Conservation (phyloP, 1,139 yeast species). For the Candida buenavistaensis region DNA sequence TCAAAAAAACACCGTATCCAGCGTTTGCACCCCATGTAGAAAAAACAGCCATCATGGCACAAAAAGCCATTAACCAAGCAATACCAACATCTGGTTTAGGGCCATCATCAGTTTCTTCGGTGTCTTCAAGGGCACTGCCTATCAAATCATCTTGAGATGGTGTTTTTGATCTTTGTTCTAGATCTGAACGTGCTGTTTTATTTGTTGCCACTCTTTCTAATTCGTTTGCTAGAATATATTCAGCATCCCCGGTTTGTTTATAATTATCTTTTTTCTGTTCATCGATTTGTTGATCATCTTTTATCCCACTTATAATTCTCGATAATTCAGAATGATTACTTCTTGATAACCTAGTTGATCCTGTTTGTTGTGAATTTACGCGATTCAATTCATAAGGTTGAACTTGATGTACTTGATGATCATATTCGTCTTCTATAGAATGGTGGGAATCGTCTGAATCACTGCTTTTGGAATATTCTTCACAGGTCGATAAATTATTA, state of each 20-base stretch:
- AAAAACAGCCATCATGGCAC: constrained; percentile 48
- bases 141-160: too few relatives aligned
- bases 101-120: constrained; percentile 16
- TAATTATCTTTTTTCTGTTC: constrained; percentile 18
- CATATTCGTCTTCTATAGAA: neutral
- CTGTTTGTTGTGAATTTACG: constrained; percentile 1
- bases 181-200: constrained; percentile 8
- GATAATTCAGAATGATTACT: constrained; percentile 27
- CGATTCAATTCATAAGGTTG: constrained; percentile 3
- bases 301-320: constrained; percentile 30
- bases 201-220: constrained; percentile 18
- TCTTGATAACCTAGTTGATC: constrained; percentile 4
- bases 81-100: constrained; percentile 64
- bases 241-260: constrained; percentile 21
- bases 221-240: constrained; percentile 23
- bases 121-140: too few relatives aligned
- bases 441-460: constrained; percentile 4
- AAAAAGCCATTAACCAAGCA: constrained; percentile 67
- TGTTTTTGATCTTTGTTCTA: constrained; percentile 5
- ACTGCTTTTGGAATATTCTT: neutral
- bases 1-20: constrained; percentile 66
- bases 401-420: neutral
- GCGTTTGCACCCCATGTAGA: constrained; percentile 79
- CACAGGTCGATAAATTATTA: neutral
- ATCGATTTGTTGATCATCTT: constrained; percentile 30